A percentile compares a stretch with the other conserved stretches of the same genome.
Evolutionary conservation across 306 rosid species (phyloP).

Genomic region (Herpetospermum pedunculosum): DNA sequence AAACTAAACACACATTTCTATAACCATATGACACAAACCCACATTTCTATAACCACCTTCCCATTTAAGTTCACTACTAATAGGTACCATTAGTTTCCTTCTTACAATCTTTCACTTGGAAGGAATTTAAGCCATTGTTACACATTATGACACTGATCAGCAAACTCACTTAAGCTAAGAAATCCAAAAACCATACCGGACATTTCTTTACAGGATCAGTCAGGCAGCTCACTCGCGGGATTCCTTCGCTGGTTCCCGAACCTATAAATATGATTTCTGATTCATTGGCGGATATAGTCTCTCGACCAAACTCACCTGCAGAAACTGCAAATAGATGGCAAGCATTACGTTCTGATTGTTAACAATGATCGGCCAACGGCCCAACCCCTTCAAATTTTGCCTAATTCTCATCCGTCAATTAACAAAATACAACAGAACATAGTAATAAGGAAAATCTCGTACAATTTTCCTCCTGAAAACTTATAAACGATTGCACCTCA

Average conservation of each 20-base stretch:
- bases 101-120: not conserved
- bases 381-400: not conserved
- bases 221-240: slow-evolving; percentile 84
- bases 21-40: not conserved
- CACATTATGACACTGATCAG: not conserved
- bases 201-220: slow-evolving; percentile 68
- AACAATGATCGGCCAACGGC: not conserved
- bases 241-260: slow-evolving; percentile 93
- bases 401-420: not conserved
- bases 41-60: not conserved
- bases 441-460: not conserved
- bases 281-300: slow-evolving; percentile 19
- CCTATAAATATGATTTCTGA: slow-evolving; percentile 69
- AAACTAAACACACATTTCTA: not conserved
- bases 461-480: not conserved
- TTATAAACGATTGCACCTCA: not conserved
- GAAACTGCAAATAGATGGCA: slow-evolving; percentile 26
- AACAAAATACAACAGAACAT: not conserved
- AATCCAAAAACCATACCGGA: slow-evolving; percentile 27
- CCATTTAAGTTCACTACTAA: not conserved
- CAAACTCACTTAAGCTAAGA: not conserved
- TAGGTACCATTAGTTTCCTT: not conserved
- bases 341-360: slow-evolving; percentile 5
- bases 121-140: slow-evolving; percentile 3
- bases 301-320: slow-evolving; percentile 19